These are phyloP conservation scores for Boletus sp. DNA, from an alignment of 1,284 basidiomycete species.

Conservation along the genomic window DNA sequence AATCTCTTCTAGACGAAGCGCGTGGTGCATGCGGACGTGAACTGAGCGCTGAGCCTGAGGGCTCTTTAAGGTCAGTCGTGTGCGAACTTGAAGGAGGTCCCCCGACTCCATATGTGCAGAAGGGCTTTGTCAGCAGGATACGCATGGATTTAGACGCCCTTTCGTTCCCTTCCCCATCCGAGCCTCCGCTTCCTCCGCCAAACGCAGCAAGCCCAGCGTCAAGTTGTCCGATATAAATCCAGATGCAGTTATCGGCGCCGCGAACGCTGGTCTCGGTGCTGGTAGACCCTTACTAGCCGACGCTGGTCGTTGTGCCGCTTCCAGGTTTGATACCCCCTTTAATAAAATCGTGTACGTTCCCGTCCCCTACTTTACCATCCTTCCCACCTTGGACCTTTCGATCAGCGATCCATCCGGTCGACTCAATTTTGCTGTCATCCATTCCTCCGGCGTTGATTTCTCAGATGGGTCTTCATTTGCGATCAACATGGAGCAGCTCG, in stretches of 20 bases:
- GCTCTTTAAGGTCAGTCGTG: no score
- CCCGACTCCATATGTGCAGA: no score
- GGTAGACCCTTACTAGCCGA: no score
- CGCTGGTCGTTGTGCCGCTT: no score
- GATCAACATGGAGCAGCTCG: conserved; percentile 94
- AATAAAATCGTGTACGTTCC: conserved; percentile 84
- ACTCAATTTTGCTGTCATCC: conserved; percentile 90
- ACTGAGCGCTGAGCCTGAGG: no score
- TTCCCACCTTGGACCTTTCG: conserved; percentile 4
- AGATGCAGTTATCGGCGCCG: conserved; percentile 45
- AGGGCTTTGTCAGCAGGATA: no score
- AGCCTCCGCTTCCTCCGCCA: conserved; percentile 42
- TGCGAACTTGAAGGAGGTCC: no score
- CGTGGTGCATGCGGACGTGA: neutral
- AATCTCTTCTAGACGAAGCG: conserved; percentile 1
- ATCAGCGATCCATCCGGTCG: conserved; percentile 88
- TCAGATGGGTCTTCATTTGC: conserved; percentile 88
- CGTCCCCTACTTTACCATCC: conserved; percentile 5
- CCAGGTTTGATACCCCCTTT: no score
- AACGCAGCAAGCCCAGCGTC: conserved; percentile 56
- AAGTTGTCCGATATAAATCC: conserved; percentile 60
- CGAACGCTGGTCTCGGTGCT: conserved; percentile 65
- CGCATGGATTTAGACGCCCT: no score
- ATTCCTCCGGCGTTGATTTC: conserved; percentile 93
- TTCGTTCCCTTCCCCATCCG: conserved; percentile 31